Conservation (phyloP, 2,329 filamentous ascomycete species). For the Penicillium digitatum region DNA sequence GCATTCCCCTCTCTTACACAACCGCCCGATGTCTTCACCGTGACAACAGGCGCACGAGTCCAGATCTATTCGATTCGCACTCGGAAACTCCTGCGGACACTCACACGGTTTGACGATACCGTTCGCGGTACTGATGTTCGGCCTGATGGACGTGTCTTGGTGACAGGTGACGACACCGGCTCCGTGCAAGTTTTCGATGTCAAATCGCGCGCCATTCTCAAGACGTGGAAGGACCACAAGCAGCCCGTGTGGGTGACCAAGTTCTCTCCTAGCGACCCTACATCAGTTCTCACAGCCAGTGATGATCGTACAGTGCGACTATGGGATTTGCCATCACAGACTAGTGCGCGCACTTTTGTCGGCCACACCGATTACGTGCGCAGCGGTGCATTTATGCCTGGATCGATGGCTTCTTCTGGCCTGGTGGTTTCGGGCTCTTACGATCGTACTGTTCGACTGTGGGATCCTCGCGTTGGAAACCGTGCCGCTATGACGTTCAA, state of each 20-base stretch:
- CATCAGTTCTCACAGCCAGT: conserved; percentile 79
- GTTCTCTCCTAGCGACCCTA: conserved; percentile 87
- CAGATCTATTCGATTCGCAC: conserved; percentile 93
- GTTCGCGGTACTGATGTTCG: conserved; percentile 86
- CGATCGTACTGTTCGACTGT: conserved; percentile 86
- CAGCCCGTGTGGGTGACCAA: conserved; percentile 89
- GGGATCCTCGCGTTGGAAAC: conserved; percentile 76
- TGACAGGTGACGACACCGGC: conserved; percentile 87
- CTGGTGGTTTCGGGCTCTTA: conserved; percentile 88
- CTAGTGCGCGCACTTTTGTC: conserved; percentile 70
- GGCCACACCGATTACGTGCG: conserved; percentile 94
- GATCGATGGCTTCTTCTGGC: conserved; percentile 56
- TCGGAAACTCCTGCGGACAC: conserved; percentile 86
- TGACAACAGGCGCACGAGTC: conserved; percentile 89
- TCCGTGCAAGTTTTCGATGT: conserved; percentile 95
- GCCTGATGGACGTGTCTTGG: conserved; percentile 79
- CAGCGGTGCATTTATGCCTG: conserved; percentile 78
- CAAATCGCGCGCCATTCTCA: conserved; percentile 80
- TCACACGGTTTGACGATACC: conserved; percentile 87
- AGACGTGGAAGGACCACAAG: conserved; percentile 92
- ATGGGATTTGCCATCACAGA: conserved; percentile 85
- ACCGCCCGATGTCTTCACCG: conserved; percentile 66
- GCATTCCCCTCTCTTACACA: conserved; percentile 43
- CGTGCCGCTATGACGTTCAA: conserved; percentile 86
- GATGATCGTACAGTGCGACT: conserved; percentile 90